phyloP scores from a whole-genome alignment of 1,284 basidiomycete genomes.

The Boletellus dicymbophilus region DNA sequence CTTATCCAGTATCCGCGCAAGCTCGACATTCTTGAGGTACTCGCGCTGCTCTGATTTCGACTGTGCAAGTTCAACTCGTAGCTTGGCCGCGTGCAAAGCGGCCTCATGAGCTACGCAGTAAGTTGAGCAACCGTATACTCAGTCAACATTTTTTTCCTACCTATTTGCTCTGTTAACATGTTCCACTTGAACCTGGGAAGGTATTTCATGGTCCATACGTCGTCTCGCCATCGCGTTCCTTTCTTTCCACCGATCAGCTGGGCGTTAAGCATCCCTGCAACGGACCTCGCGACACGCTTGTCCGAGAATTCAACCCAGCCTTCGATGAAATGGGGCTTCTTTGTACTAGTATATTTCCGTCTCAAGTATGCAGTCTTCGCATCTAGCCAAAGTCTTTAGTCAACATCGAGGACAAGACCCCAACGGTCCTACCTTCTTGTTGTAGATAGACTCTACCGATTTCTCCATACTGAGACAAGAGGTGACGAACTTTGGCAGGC shows the following conservation, averaged over 20 bases:
- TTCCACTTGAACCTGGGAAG: constrained; percentile 98
- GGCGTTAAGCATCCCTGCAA: constrained; percentile 96
- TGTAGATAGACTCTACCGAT: constrained; percentile 88
- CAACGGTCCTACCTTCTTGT: constrained; percentile 67
- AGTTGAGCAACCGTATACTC: constrained; percentile 10
- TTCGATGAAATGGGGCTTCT: constrained; percentile 87
- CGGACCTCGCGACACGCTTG: constrained; percentile 87
- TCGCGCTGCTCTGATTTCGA: constrained; percentile 90
- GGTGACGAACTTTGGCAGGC: constrained; percentile 92
- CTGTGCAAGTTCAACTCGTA: constrained; percentile 90
- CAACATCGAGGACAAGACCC: neutral
- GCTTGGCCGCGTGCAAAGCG: constrained; percentile 82
- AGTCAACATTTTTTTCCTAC: constrained; percentile 52
- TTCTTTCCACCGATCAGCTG: constrained; percentile 96
- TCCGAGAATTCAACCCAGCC: constrained; percentile 99
- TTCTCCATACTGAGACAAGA: constrained; percentile 85
- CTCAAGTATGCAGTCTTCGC: constrained; percentile 77
- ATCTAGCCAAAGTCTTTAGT: constrained; percentile 46
- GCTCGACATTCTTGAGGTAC: constrained; percentile 94
- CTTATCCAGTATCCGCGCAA: constrained; percentile 89
- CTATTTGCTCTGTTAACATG: constrained; percentile 98
- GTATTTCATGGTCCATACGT: constrained; percentile 99
- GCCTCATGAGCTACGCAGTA: constrained; percentile 81
- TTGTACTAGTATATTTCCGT: constrained; percentile 78
- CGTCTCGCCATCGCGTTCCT: constrained; percentile 89